Base-by-base conservation (phyloP, 345 rosid species). In the Diplotaxis tenuifolia region DNA sequence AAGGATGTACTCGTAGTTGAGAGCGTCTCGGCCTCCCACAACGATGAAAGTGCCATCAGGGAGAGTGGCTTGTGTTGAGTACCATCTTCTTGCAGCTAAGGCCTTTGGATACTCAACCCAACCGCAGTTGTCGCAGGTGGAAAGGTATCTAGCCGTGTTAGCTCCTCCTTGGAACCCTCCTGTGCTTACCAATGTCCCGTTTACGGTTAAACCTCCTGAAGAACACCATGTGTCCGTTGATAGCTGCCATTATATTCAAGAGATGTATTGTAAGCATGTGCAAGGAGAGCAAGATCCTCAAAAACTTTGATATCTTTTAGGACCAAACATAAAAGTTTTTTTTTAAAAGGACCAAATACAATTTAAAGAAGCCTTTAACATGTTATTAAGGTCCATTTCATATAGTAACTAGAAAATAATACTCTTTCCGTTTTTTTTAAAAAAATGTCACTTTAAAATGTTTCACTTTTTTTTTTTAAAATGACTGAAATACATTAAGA, bases 171-270 rank as follows among this genome's bases (percentile, higher is more conserved):
- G 72, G 50, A 53, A 88, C 1, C 98, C 98, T 27, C 98, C 98
- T 0, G 96, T 88, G 70, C 96, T 80, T 8, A 91, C 85, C 7
- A 94, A 62, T 9, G 86, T 84, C 4, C 98, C 97, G 7, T 94
- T 85, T 2, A 71, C 11, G 0, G 82, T 80, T 10, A 94, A 86
- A 22, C 95, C 97, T 69, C 98, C 98, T 0, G 97, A 94, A 1
- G 98, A 94, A 78, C 98, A 94, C 98, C 98, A 94, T 12, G 98
- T 90, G 60, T 94, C 98, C 3, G 89, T 86, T 11, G 72, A n/a
- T 18, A 89, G 82, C 97, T 89, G 83, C 49, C 47, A 55, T 14
- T 3, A 14, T 21, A 38, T 21, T 1, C 25, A 60, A n/a, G 4
- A 2, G 1, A 9, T 6, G 10, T 28, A 28, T 58, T 58, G 28